phyloP scores from a whole-genome alignment of 2,329 filamentous ascomycete genomes.

The Lecanicillium sp. region DNA sequence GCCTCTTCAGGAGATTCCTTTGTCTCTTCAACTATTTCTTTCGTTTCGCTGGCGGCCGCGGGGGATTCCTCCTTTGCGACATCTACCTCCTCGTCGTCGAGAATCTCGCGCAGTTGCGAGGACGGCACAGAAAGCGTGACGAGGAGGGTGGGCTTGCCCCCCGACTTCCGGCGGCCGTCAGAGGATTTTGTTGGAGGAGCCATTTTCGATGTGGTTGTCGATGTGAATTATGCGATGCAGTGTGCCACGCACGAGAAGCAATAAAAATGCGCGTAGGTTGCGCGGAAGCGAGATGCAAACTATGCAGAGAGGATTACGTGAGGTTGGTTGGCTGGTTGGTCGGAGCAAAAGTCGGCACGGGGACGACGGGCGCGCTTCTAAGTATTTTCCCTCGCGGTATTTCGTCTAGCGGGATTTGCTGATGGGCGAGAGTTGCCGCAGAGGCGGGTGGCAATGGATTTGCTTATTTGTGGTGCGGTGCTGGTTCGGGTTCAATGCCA shows the following conservation, averaged over 20 bases:
- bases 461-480: too few species aligned
- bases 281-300: not conserved
- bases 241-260: too few species aligned
- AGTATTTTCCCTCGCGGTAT: too few species aligned
- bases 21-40: slow-evolving; percentile 24
- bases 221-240: too few species aligned
- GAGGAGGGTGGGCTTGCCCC: slow-evolving; percentile 28
- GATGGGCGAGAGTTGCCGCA: too few species aligned
- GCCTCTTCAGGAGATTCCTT: slow-evolving; percentile 35
- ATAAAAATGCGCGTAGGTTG: too few species aligned
- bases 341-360: too few species aligned
- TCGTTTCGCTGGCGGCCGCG: slow-evolving; percentile 29
- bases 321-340: too few species aligned
- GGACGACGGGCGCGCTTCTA: too few species aligned
- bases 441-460: too few species aligned
- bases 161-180: slow-evolving; percentile 30
- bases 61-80: slow-evolving; percentile 34
- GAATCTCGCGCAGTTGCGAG: slow-evolving; percentile 40
- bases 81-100: slow-evolving; percentile 32
- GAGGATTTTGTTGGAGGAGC: slow-evolving; percentile 24
- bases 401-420: too few species aligned
- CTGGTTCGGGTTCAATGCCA: too few species aligned
- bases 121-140: slow-evolving; percentile 47
- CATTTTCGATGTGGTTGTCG: slow-evolving; percentile 18
- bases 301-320: not conserved